A percentile compares a stretch with the other conserved stretches of the same genome.
Evolutionary conservation across 345 rosid species (phyloP).

Genomic region (Physaria fendleri): DNA sequence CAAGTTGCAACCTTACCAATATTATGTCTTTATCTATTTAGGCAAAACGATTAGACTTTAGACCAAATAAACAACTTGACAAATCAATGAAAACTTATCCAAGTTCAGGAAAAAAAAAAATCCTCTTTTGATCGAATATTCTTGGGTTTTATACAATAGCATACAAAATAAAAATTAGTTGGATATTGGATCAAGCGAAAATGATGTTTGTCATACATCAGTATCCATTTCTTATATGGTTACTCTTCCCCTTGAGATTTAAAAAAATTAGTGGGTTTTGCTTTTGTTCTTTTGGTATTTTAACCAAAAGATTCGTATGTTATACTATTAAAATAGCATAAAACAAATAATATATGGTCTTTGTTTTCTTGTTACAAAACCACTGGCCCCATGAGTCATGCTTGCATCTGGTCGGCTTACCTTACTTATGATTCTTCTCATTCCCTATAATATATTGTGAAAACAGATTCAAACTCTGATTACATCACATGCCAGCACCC

Average conservation of each 20-base stretch:
- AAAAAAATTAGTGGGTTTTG: background rate
- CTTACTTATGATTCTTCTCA: constrained; percentile 17
- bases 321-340: background rate
- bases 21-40: constrained; percentile 11
- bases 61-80: background rate
- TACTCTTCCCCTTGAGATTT: background rate
- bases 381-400: constrained; percentile 18
- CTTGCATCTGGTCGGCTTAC: constrained; percentile 26
- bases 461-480: constrained; percentile 13
- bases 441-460: constrained; percentile 1
- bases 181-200: constrained; percentile 9
- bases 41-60: constrained; percentile 2
- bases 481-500: constrained; percentile 22
- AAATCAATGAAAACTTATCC: constrained; percentile 13
- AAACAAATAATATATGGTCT: background rate
- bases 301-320: background rate
- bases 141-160: background rate
- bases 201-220: constrained; percentile 17
- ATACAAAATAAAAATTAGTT: background rate
- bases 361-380: constrained; percentile 23
- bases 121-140: constrained; percentile 9
- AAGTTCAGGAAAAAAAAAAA: background rate
- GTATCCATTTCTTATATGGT: background rate
- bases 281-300: background rate
- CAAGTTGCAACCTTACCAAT: background rate